These are phyloP conservation scores for Globisporangium orthogonon DNA, from an alignment of 352 stramenopile species.

Conservation along the genomic window DNA sequence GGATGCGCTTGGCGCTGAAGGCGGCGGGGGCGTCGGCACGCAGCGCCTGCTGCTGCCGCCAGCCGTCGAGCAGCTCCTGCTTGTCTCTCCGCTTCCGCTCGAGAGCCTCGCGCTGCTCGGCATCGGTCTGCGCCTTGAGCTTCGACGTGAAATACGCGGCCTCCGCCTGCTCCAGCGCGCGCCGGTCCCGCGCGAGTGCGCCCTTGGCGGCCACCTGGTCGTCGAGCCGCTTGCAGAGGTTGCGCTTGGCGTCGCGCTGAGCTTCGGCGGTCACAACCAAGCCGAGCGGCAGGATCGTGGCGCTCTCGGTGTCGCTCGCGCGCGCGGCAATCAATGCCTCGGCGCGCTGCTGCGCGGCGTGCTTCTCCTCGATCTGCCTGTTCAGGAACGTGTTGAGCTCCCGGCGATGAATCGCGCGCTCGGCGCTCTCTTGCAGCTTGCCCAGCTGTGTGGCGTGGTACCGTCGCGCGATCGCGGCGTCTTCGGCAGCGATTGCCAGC, in stretches of 20 bases:
- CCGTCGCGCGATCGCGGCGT: slow-evolving; percentile 19
- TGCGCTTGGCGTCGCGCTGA: slow-evolving; percentile 29
- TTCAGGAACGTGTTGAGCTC: slow-evolving; percentile 48
- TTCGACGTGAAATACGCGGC: slow-evolving; percentile 47
- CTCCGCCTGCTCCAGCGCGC: slow-evolving; percentile 45
- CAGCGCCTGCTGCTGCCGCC: slow-evolving; percentile 40
- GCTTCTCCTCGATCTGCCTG: slow-evolving; percentile 41
- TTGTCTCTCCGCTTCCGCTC: slow-evolving; percentile 28
- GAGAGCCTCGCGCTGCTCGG: slow-evolving; percentile 18
- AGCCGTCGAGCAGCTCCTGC: slow-evolving; percentile 30
- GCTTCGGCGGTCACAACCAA: slow-evolving; percentile 19
- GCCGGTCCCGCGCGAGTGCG: slow-evolving; percentile 26
- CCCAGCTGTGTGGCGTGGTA: slow-evolving; percentile 28
- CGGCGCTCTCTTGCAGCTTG: slow-evolving; percentile 33
- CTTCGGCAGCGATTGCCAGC: slow-evolving; percentile 3
- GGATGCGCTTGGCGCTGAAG: slow-evolving; percentile 3
- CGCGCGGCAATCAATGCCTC: slow-evolving; percentile 10
- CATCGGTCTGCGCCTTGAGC: slow-evolving; percentile 28
- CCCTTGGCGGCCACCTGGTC: slow-evolving; percentile 42
- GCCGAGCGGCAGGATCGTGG: slow-evolving; percentile 43
- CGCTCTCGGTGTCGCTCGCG: slow-evolving; percentile 12
- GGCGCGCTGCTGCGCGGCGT: slow-evolving; percentile 11
- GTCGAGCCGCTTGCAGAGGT: slow-evolving; percentile 33
- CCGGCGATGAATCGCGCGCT: slow-evolving; percentile 25
- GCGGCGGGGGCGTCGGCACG: slow-evolving; percentile 1